Evolutionary conservation across 1,284 basidiomycete species (phyloP).

Genomic region (Rhodotorula sp.): DNA sequence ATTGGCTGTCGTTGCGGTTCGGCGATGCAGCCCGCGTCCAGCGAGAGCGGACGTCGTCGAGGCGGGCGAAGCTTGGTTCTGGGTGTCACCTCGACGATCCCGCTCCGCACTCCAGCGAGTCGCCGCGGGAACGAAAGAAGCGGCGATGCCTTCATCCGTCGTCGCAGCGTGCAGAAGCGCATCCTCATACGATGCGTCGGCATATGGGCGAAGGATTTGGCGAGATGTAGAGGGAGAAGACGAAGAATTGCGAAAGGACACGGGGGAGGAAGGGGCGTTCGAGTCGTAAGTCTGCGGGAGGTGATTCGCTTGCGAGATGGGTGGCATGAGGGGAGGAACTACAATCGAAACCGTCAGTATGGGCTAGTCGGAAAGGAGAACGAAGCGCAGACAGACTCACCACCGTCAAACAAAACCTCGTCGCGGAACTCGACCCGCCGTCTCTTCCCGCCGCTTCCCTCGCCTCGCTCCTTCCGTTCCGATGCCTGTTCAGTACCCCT

Average conservation of each 20-base stretch:
- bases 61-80: neutral
- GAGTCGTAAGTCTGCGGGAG: neutral
- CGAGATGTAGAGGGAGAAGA: neutral
- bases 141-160: neutral
- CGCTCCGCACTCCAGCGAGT: neutral
- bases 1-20: neutral
- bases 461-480: too few species aligned
- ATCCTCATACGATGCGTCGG: neutral
- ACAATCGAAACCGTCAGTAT: neutral
- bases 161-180: neutral
- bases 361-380: accelerated
- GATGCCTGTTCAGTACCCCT: neutral
- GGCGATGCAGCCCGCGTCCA: neutral
- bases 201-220: neutral
- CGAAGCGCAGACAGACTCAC: neutral
- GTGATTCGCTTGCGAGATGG: slow-evolving; percentile 6
- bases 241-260: neutral
- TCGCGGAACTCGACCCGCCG: neutral
- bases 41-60: slow-evolving; percentile 1
- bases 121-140: neutral
- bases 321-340: slow-evolving; percentile 17
- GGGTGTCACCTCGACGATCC: neutral
- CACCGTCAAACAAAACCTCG: slow-evolving; percentile 12
- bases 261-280: neutral
- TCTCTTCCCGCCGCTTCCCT: neutral